A percentile compares a stretch with the other conserved stretches of the same genome.
These are phyloP conservation scores for Aspergillus saccharolyticus DNA, from an alignment of 495 filamentous ascomycete species.

Conservation along the genomic window DNA sequence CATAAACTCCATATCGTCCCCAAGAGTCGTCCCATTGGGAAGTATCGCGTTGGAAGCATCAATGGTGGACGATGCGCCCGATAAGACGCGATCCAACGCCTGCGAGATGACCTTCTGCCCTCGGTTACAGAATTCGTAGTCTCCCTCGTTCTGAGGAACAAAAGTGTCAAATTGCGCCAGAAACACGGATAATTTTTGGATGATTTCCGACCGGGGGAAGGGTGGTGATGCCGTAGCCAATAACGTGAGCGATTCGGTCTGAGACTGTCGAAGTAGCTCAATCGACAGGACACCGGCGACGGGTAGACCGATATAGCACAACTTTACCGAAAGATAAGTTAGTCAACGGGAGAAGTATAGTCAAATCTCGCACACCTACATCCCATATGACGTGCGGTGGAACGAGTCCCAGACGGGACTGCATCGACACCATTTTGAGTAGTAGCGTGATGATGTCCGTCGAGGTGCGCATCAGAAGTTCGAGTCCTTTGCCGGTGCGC, in stretches of 20 bases:
- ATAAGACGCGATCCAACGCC: conserved; percentile 26
- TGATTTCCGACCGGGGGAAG: conserved; percentile 51
- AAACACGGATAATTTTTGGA: conserved; percentile 56
- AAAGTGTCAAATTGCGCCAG: conserved; percentile 23
- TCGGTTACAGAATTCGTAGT: conserved; percentile 18
- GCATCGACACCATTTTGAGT: conserved; percentile 57
- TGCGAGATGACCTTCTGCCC: conserved; percentile 22
- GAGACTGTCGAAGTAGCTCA: conserved; percentile 41
- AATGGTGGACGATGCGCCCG: background rate
- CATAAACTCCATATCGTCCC: conserved; percentile 10
- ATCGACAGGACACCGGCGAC: conserved; percentile 50
- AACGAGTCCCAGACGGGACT: background rate
- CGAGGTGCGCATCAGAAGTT: background rate
- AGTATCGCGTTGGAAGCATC: background rate
- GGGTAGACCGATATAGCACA: conserved; percentile 45
- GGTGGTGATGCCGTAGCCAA: background rate
- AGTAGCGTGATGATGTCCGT: conserved; percentile 63
- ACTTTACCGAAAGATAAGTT: conserved; percentile 15
- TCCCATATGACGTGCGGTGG: background rate
- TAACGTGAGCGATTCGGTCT: background rate
- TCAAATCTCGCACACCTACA: no score
- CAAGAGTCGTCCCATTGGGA: background rate
- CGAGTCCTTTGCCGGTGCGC: background rate
- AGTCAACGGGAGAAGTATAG: no score
- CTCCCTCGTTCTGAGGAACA: conserved; percentile 17